Evolutionary conservation across 371 early-diverging fungal species (phyloP).

Genomic region (Rhizopus arrhizus): DNA sequence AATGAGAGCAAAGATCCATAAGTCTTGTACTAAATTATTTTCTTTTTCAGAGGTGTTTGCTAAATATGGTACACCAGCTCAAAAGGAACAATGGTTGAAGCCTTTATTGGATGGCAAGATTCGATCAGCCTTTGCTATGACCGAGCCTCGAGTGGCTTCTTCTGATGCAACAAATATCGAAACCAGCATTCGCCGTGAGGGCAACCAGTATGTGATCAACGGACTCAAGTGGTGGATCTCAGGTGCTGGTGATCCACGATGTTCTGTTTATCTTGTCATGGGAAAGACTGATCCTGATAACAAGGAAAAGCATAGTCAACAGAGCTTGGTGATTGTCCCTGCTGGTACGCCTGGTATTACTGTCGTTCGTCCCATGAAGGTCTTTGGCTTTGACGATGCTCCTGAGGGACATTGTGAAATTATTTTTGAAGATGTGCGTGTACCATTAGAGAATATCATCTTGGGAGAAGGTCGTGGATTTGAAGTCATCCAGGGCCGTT

Average conservation of each 20-base stretch:
- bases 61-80: slow-evolving; percentile 87
- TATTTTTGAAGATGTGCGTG: slow-evolving; percentile 84
- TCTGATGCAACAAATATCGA: slow-evolving; percentile 97
- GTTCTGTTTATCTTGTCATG: slow-evolving; percentile 82
- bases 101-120: slow-evolving; percentile 90
- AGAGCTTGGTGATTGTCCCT: slow-evolving; percentile 89
- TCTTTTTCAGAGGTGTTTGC: slow-evolving; percentile 79
- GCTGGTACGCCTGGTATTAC: slow-evolving; percentile 84
- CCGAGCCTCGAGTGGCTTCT: slow-evolving; percentile 90
- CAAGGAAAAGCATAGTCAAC: slow-evolving; percentile 78
- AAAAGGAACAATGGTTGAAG: slow-evolving; percentile 83
- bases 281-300: slow-evolving; percentile 82
- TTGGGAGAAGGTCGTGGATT: slow-evolving; percentile 96
- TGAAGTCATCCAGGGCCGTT: slow-evolving; percentile 94
- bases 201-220: slow-evolving; percentile 81
- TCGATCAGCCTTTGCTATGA: slow-evolving; percentile 97
- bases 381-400: slow-evolving; percentile 97
- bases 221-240: slow-evolving; percentile 98
- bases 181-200: slow-evolving; percentile 71
- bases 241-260: slow-evolving; percentile 91
- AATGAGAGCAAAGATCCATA: neutral
- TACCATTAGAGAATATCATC: slow-evolving; percentile 85
- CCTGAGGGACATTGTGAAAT: slow-evolving; percentile 95
- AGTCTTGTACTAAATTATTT: too few relatives aligned
- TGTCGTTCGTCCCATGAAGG: slow-evolving; percentile 81